Conservation (phyloP, 1,139 yeast species). For the Pichia terricola region DNA sequence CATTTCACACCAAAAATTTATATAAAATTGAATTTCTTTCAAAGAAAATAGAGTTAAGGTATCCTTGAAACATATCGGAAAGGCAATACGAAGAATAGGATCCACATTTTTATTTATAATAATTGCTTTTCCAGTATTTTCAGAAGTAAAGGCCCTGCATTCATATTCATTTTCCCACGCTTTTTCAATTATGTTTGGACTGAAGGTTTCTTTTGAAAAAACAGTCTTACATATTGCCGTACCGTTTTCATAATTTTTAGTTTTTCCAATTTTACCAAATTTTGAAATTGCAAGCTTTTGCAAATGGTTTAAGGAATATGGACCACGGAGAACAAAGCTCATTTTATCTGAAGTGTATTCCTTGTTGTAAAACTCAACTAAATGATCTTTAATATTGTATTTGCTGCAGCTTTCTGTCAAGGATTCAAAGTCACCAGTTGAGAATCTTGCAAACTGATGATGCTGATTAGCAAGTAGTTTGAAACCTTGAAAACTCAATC, state of each 20-base stretch:
- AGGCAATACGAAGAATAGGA: constrained; percentile 16
- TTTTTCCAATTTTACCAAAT: constrained; percentile 25
- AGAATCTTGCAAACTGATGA: constrained; percentile 38
- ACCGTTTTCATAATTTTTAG: not conserved
- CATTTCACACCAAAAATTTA: constrained; percentile 43
- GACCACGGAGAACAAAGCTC: constrained; percentile 51
- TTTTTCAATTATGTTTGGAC: constrained; percentile 5
- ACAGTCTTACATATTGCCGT: not conserved
- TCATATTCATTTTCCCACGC: constrained; percentile 16
- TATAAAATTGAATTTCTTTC: constrained; percentile 21
- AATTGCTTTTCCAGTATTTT: constrained; percentile 9
- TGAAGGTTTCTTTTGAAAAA: not conserved
- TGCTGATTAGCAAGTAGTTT: constrained; percentile 35
- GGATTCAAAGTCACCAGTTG: constrained; percentile 36
- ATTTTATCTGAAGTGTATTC: constrained; percentile 34
- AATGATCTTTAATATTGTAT: constrained; percentile 20
- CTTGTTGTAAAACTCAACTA: constrained; percentile 25
- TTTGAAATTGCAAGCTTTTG: constrained; percentile 38
- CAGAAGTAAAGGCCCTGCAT: constrained; percentile 5
- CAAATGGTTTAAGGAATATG: constrained; percentile 49
- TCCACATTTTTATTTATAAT: constrained; percentile 13
- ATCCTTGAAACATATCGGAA: constrained; percentile 12
- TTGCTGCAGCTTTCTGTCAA: constrained; percentile 19
- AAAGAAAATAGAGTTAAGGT: not conserved
- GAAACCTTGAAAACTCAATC: constrained; percentile 49